Evolutionary conservation across 345 rosid genomes (phyloP), one percentile per base, ranked within the genome.

Genomic region (Microcos paniculata): DNA sequence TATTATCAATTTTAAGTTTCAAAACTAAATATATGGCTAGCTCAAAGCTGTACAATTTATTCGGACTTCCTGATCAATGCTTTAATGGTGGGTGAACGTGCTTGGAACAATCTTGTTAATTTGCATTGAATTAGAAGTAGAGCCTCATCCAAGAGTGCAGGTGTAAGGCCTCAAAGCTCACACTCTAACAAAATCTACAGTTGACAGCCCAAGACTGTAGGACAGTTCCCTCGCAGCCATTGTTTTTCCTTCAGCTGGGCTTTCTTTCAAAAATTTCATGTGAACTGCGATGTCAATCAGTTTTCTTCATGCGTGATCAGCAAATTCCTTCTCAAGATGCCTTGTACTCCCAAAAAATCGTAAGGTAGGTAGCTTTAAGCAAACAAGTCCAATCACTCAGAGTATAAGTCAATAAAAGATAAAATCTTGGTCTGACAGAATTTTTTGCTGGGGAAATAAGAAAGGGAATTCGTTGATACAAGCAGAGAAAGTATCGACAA

Each of bases 381-480:
- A 64, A 75, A 69, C 26, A 71, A n/a, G 69, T 68, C 42, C 79
- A 76, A 81, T 40, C 73, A 94, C 69, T 92, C 96, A 4, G 98
- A 81, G 77, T 92, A 96, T 9, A 90, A 88, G 82, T 88, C 92
- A 70, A 92, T 93, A 58, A 92, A 73, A 93, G 88, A 83, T 80
- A 88, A 77, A 87, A 65, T 72, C 97, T 88, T 11, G 82, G 95
- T 81, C 95, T 88, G 43, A 90, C 96, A 58, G 98, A 88, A 71
- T 98, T 84, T 93, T 93, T 84, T 87, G 91, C 21, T 90, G 94
- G 51, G 95, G 97, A 81, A 92, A 87, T 72, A 88, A 81, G 86
- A 91, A 90, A 24, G 91, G 90, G 57, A n/a, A n/a, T n/a, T n/a
- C n/a, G n/a, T n/a, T n/a, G n/a, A n/a, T n/a, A n/a, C n/a, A n/a